These are phyloP conservation scores for Hypomontagnella monticulosa DNA, from an alignment of 495 filamentous ascomycete species.

Conservation along the genomic window DNA sequence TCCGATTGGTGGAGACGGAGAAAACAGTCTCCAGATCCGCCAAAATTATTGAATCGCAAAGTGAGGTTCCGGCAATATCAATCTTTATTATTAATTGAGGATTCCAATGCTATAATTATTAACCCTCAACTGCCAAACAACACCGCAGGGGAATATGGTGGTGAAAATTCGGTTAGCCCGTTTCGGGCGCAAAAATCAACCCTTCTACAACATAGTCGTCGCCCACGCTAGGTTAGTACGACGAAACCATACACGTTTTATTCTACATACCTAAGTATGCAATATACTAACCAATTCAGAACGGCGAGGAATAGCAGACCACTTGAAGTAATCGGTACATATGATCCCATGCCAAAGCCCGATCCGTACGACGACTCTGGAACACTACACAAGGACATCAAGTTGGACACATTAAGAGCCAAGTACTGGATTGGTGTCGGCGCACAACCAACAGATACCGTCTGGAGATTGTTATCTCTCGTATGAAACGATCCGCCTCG, in stretches of 20 bases:
- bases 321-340: slow-evolving; percentile 93
- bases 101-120: background rate
- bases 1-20: slow-evolving; percentile 43
- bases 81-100: background rate
- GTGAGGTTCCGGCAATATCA: slow-evolving; percentile 7
- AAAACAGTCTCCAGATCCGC: slow-evolving; percentile 45
- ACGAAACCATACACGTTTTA: slow-evolving; percentile 3
- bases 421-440: slow-evolving; percentile 98
- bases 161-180: slow-evolving; percentile 91
- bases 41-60: slow-evolving; percentile 45
- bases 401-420: slow-evolving; percentile 80
- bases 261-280: background rate
- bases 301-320: slow-evolving; percentile 86
- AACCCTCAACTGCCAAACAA: background rate
- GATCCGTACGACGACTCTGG: slow-evolving; percentile 72
- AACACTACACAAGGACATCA: slow-evolving; percentile 85
- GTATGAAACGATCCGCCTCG: slow-evolving; percentile 58
- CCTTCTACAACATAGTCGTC: slow-evolving; percentile 97
- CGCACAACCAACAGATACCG: slow-evolving; percentile 89
- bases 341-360: slow-evolving; percentile 86
- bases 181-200: slow-evolving; percentile 85
- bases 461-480: slow-evolving; percentile 86
- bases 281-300: slow-evolving; percentile 48
- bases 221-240: slow-evolving; percentile 84
- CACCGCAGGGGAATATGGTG: slow-evolving; percentile 71